Conservation (phyloP, 257 asterid species). For the Solanum okadae region DNA sequence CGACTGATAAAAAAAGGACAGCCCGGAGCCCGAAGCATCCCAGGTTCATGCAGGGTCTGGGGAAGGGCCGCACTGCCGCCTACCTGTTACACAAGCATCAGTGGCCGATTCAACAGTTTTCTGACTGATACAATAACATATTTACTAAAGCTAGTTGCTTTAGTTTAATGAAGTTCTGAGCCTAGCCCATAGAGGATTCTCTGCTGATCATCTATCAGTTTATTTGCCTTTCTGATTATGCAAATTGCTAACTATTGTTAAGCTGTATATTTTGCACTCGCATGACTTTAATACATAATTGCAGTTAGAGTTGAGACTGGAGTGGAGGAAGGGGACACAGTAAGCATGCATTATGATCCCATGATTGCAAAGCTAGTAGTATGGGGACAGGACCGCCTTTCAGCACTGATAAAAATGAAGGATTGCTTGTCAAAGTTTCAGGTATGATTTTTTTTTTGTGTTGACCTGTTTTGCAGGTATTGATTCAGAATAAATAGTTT, state of each 20-base stretch:
- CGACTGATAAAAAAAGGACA: background rate
- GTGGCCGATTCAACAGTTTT: background rate
- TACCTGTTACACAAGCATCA: background rate
- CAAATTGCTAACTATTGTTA: background rate
- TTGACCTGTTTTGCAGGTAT: background rate
- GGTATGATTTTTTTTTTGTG: conserved; percentile 25
- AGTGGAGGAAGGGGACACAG: conserved; percentile 91
- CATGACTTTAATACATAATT: conserved; percentile 18
- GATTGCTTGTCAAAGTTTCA: conserved; percentile 84
- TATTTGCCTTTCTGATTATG: background rate
- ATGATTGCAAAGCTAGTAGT: conserved; percentile 99
- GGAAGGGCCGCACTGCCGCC: background rate
- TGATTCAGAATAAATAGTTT: background rate
- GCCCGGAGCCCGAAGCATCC: background rate
- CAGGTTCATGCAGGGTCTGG: background rate
- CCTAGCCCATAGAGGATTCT: background rate
- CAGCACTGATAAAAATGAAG: conserved; percentile 80
- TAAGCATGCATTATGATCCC: conserved; percentile 98
- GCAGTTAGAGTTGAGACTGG: conserved; percentile 98
- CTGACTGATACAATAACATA: background rate
- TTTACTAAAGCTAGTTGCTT: background rate
- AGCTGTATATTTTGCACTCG: conserved; percentile 13
- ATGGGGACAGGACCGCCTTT: conserved; percentile 83
- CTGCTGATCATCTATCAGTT: background rate
- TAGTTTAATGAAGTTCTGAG: background rate